Percentiles rank a stretch among this genome's conserved stretches.
phyloP scores from a whole-genome alignment of 2,329 filamentous ascomycete species.

The Reticulascus tulasneorum region DNA sequence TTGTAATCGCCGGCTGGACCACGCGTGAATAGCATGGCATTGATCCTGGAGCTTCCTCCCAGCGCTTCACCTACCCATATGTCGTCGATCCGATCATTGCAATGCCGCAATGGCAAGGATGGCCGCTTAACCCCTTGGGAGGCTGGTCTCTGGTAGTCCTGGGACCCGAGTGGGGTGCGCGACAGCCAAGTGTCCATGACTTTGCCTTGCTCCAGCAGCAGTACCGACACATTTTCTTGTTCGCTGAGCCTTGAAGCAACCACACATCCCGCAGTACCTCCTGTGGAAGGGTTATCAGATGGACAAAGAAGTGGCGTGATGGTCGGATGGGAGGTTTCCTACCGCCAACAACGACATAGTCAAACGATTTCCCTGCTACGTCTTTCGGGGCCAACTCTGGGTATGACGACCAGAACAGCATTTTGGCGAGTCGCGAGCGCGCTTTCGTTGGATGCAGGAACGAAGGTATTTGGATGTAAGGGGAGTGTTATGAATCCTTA shows the following conservation, averaged over 20 bases:
- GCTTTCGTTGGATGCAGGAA: no score
- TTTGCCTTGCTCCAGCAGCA: slow-evolving; percentile 31
- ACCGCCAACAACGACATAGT: slow-evolving; percentile 42
- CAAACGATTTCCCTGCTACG: slow-evolving; percentile 28
- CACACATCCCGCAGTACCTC: slow-evolving; percentile 44
- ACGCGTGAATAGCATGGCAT: slow-evolving; percentile 26
- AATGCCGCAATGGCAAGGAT: slow-evolving; percentile 24
- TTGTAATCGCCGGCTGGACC: slow-evolving; percentile 24
- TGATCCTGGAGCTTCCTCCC: slow-evolving; percentile 27
- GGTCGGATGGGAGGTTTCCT: not conserved
- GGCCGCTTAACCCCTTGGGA: slow-evolving; percentile 15
- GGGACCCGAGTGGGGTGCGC: slow-evolving; percentile 26
- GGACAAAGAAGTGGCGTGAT: not conserved
- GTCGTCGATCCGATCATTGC: no score
- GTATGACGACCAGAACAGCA: no score
- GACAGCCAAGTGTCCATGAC: slow-evolving; percentile 22
- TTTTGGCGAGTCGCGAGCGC: no score
- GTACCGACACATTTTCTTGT: slow-evolving; percentile 29
- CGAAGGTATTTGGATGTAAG: no score
- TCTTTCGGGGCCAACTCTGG: no score
- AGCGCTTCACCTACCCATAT: slow-evolving; percentile 21
- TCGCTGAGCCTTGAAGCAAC: slow-evolving; percentile 40
- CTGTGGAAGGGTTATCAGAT: no score
- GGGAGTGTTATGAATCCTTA: no score
- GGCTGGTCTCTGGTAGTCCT: no score